Conservation (phyloP, 768 basidiomycete species). For the Leccinum fibrillosum region DNA sequence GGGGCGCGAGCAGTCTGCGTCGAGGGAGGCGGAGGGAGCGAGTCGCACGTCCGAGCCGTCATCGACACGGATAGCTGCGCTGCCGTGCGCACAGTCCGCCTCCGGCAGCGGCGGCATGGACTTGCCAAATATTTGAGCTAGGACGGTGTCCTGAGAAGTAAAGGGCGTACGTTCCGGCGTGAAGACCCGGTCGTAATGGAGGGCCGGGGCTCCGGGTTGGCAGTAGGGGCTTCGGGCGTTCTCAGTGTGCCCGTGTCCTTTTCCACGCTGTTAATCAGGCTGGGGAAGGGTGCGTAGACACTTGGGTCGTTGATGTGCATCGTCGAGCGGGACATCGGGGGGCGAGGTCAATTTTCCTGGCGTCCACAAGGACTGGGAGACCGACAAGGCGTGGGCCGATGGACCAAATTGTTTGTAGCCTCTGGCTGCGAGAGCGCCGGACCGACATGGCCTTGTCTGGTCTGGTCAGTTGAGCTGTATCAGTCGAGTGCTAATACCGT, state of each 20-base stretch:
- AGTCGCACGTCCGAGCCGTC: background rate
- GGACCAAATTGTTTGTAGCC: background rate
- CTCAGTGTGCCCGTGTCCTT: conserved; percentile 9
- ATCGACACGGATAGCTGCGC: too few relatives aligned
- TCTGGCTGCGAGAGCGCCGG: background rate
- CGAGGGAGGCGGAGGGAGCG: too few relatives aligned
- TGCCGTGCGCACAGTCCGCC: background rate
- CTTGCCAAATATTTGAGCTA: conserved; percentile 41
- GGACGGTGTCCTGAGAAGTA: conserved; percentile 62
- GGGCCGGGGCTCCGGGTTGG: conserved; percentile 3
- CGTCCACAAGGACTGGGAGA: conserved; percentile 10
- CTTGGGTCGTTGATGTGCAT: conserved; percentile 25
- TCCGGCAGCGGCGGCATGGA: background rate
- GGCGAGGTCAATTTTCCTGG: conserved; percentile 13
- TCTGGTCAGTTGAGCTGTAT: too few relatives aligned
- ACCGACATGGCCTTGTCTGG: too few relatives aligned
- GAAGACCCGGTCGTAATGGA: background rate
- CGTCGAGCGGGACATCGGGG: conserved; percentile 22
- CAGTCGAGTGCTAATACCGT: background rate
- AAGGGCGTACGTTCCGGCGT: conserved; percentile 11
- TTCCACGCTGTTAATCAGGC: conserved; percentile 14
- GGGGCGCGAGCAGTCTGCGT: too few relatives aligned
- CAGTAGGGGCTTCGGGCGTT: conserved; percentile 7
- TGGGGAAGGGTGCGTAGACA: conserved; percentile 15
- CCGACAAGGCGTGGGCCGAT: conserved; percentile 11